Evolutionary conservation across 495 filamentous ascomycete genomes (phyloP), one percentile per base, ranked within the genome.

Genomic region (Collariella sp.): DNA sequence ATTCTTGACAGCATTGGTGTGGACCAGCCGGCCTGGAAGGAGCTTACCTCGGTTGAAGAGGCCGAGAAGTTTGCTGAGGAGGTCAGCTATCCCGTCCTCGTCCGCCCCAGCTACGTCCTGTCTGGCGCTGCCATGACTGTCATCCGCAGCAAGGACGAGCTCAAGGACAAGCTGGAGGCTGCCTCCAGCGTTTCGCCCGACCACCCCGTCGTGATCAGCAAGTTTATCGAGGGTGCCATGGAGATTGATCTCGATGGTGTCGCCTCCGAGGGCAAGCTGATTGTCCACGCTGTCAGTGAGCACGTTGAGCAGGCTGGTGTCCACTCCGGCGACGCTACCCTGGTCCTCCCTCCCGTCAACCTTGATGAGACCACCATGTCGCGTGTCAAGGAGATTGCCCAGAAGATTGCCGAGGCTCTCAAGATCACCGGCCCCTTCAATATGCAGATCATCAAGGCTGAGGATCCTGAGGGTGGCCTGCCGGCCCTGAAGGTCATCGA

Each of bases 81-180:
- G 70, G 93, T 96, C 51, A 82, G 81, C 58, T 98, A 96, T 70
- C 93, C 93, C 22, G 93, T 98, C 46, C 79, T 96, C 24, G 91
- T 97, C 36, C 85, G 93, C 49, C 93, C 93, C 11, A 91, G 86
- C n/a, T 98, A 98, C 64, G 93, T 98, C 26, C 85, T 98, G 24
- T 97, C 93, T 19, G 93, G 93, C 55, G 93, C 93, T 57, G 93
- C 93, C 55, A 98, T 98, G 93, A 98, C 95, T 69, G 95, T 94
- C n/a, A 94, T 96, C 46, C 91, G 88, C 68, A 93, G 86, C 57
- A 79, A 91, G 71, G 81, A 87, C 60, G 93, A 97, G 58, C 79
- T 98, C 35, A 90, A 88, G 61, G 86, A 81, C 52, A 96, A 96
- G 74, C 79, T 98, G 9, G 83, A 88, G 67, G 89, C 93, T 64